Conservation (phyloP, 768 basidiomycete genomes). For the Mrakia gelida region DNA sequence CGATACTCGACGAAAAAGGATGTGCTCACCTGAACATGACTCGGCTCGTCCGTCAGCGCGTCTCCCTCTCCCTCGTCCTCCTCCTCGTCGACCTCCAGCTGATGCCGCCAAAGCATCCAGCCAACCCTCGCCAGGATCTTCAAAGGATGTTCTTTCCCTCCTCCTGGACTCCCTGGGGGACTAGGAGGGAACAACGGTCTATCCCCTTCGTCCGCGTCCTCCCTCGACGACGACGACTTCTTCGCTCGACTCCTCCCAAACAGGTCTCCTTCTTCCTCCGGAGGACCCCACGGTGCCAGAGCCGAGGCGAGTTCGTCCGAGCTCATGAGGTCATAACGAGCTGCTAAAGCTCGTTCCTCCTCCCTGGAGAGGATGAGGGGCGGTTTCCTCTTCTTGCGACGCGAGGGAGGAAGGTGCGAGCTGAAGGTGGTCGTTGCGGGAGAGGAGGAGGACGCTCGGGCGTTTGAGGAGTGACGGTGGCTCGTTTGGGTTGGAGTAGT, state of each 20-base stretch:
- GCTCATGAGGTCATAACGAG: constrained; percentile 26
- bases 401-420: neutral
- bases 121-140: constrained; percentile 20
- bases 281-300: constrained; percentile 10
- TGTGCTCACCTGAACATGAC: neutral
- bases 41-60: too few species aligned
- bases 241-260: neutral
- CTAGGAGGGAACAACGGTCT: constrained; percentile 22
- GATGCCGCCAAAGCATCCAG: constrained; percentile 6
- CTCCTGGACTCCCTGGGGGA: neutral
- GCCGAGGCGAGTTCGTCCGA: constrained; percentile 12
- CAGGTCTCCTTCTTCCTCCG: neutral
- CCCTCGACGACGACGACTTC: neutral
- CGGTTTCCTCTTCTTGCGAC: neutral
- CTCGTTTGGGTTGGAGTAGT: neutral
- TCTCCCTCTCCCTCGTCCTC: neutral
- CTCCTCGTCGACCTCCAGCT: neutral
- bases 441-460: neutral
- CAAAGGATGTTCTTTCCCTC: constrained; percentile 23
- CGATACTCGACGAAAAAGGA: too few species aligned
- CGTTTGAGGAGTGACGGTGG: neutral
- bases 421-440: neutral
- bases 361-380: constrained; percentile 2
- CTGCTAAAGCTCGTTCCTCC: constrained; percentile 19
- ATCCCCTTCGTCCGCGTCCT: neutral